Conservation (phyloP, 495 filamentous ascomycete species). For the Penicillium manginii region DNA sequence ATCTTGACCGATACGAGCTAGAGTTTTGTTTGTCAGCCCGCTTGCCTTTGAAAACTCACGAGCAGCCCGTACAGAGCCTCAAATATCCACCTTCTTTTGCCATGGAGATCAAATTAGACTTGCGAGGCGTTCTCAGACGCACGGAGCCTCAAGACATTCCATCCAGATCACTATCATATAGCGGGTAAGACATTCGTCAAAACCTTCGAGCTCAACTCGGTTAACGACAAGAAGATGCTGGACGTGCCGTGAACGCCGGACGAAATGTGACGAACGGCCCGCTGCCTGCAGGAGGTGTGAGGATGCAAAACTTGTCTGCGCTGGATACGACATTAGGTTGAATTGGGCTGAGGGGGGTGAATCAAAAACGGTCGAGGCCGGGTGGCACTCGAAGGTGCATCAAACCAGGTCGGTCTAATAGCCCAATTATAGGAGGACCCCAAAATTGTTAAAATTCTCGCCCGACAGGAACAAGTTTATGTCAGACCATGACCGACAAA, state of each 20-base stretch:
- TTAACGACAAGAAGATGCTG: not conserved
- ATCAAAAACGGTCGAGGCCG: not conserved
- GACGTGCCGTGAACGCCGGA: slow-evolving; percentile 1
- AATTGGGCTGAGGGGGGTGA: not conserved
- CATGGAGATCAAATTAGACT: not conserved
- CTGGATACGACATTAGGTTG: not conserved
- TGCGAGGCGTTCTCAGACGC: not conserved
- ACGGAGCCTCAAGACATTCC: not conserved
- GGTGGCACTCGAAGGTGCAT: not conserved
- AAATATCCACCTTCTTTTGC: not conserved
- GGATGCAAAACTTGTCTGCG: not conserved
- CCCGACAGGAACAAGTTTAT: not conserved
- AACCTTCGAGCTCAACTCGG: not conserved
- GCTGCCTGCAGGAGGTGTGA: not conserved
- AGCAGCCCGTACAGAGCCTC: not conserved
- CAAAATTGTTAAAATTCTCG: no score
- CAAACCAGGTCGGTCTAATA: not conserved
- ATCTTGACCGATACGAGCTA: not conserved
- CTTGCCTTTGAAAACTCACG: not conserved
- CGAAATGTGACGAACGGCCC: slow-evolving; percentile 1
- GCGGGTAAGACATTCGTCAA: not conserved
- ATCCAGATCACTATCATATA: not conserved
- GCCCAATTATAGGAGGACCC: no score
- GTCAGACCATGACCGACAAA: not conserved
- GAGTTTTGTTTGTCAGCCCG: not conserved